Evolutionary conservation across 2,329 filamentous ascomycete genomes (phyloP).

Genomic region (Zasmidium cellare): DNA sequence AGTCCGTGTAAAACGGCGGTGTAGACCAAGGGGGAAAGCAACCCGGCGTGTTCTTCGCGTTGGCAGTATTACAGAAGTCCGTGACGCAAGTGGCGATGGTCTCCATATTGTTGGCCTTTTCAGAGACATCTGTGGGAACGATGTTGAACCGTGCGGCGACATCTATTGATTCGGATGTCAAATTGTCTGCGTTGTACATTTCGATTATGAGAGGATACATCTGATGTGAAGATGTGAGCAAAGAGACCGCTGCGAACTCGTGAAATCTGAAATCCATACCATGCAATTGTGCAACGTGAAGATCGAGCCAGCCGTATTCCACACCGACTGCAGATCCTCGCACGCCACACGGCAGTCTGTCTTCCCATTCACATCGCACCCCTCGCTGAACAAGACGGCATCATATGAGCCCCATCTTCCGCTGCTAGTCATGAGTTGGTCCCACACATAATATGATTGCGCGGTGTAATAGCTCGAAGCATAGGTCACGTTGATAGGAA

Average conservation of each 20-base stretch:
- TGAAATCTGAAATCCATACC: too few species aligned
- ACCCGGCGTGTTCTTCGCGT: background rate
- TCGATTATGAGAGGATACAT: background rate
- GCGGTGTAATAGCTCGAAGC: background rate
- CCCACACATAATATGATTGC: background rate
- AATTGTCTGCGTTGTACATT: background rate
- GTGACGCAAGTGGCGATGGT: background rate
- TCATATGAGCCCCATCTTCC: background rate
- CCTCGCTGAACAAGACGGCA: background rate
- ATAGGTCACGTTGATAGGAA: background rate
- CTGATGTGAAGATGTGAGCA: too few species aligned
- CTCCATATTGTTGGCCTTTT: background rate
- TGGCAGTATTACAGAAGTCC: background rate
- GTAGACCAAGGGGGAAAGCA: background rate
- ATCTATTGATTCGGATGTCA: background rate
- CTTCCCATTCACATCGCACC: background rate
- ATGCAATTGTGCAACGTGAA: slow-evolving; percentile 3
- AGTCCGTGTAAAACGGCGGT: background rate
- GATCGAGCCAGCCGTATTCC: background rate
- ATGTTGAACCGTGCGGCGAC: background rate
- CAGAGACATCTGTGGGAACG: background rate
- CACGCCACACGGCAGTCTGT: background rate
- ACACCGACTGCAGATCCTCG: background rate
- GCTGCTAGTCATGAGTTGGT: background rate
- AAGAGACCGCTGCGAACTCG: too few species aligned